phyloP scores from a whole-genome alignment of 2,329 filamentous ascomycete genomes.

The Cadophora sp. region DNA sequence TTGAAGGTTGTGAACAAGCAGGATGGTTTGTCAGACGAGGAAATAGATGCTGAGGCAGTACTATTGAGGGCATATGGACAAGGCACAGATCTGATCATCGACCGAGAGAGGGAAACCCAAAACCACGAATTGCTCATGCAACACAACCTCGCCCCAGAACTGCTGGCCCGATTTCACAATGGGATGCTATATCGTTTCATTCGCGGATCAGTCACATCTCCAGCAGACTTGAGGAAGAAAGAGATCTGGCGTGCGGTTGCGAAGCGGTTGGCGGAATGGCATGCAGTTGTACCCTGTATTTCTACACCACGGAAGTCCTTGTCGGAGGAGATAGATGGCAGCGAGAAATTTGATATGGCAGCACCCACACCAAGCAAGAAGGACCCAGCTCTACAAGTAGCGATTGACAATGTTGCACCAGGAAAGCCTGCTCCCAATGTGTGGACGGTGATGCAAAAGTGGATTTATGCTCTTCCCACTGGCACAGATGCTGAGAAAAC shows the following conservation, averaged over 20 bases:
- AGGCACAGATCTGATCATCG: constrained; percentile 93
- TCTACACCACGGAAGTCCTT: constrained; percentile 42
- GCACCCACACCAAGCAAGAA: constrained; percentile 43
- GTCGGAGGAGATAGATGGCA: constrained; percentile 47
- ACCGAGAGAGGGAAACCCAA: constrained; percentile 82
- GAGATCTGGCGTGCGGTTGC: constrained; percentile 85
- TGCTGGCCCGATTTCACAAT: constrained; percentile 93
- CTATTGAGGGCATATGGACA: constrained; percentile 93
- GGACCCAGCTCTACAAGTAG: constrained; percentile 48
- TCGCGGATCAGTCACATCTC: constrained; percentile 78
- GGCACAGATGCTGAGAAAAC: constrained; percentile 71
- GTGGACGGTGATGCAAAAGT: constrained; percentile 96
- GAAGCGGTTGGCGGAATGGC: constrained; percentile 87
- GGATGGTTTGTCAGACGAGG: constrained; percentile 73
- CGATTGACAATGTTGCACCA: constrained; percentile 60
- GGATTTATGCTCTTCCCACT: constrained; percentile 85
- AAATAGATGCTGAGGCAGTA: constrained; percentile 84
- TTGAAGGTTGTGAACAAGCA: constrained; percentile 77
- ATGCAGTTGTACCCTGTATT: constrained; percentile 73
- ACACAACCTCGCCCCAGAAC: constrained; percentile 80
- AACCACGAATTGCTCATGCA: constrained; percentile 88
- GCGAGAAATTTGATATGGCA: constrained; percentile 40
- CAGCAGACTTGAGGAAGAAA: constrained; percentile 78
- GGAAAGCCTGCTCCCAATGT: constrained; percentile 82
- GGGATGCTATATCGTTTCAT: constrained; percentile 95